Conservation (phyloP, 2,329 filamentous ascomycete genomes). For the Colletotrichum gigasporum region DNA sequence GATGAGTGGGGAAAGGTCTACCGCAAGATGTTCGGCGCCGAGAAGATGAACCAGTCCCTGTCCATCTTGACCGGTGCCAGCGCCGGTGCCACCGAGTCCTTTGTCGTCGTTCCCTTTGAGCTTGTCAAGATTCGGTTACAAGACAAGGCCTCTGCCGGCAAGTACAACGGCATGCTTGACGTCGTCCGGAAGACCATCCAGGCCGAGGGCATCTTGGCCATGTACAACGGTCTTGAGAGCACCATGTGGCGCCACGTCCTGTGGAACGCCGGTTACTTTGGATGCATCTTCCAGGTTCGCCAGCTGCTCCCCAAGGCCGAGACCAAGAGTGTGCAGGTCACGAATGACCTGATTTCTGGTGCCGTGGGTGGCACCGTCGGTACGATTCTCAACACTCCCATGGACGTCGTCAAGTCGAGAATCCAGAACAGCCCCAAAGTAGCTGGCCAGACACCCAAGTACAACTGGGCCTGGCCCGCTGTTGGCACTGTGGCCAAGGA, state of each 20-base stretch:
- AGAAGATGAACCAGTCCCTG: conserved; percentile 90
- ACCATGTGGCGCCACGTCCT: conserved; percentile 92
- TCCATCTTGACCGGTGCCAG: conserved; percentile 94
- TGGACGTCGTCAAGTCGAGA: conserved; percentile 97
- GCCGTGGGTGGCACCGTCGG: conserved; percentile 87
- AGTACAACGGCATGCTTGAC: conserved; percentile 85
- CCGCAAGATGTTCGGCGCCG: conserved; percentile 82
- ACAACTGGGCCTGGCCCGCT: conserved; percentile 97
- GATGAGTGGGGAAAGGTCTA: conserved; percentile 98
- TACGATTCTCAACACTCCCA: conserved; percentile 92
- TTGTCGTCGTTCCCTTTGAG: conserved; percentile 98
- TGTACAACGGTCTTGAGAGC: conserved; percentile 97
- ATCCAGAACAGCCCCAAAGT: conserved; percentile 95
- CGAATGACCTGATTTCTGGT: conserved; percentile 89
- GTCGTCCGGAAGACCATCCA: conserved; percentile 83
- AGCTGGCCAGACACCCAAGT: conserved; percentile 85
- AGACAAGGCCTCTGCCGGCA: conserved; percentile 91
- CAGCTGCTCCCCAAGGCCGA: conserved; percentile 82
- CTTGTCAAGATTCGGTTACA: conserved; percentile 98
- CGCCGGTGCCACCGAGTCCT: conserved; percentile 93
- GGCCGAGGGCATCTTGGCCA: conserved; percentile 83
- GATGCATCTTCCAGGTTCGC: conserved; percentile 97
- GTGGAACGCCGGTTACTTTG: conserved; percentile 98
- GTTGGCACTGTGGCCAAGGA: conserved; percentile 89
- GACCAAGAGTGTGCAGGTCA: conserved; percentile 82